Evolutionary conservation across 169 alveolate species (phyloP).

Genomic region (Eimeria maxima): DNA sequence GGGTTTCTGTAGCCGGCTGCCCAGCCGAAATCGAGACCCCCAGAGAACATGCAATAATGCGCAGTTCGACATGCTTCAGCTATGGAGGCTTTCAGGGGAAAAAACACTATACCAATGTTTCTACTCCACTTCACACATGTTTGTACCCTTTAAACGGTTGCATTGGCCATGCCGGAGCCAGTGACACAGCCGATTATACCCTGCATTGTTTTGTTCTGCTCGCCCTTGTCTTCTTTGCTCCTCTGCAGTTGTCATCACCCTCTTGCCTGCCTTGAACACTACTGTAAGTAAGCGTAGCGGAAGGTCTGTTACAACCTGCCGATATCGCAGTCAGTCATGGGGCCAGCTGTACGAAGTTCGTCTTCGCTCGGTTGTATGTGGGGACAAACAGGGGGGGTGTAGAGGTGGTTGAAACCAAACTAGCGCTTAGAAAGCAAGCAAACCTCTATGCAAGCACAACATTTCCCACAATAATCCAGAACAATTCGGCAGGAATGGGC

Average conservation of each 20-base stretch:
- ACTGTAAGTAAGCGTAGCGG: too few relatives aligned
- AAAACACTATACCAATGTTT: neutral
- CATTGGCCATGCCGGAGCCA: neutral
- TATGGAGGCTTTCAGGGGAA: neutral
- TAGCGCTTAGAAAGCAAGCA: too few relatives aligned
- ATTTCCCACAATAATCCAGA: too few relatives aligned
- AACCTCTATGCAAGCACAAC: too few relatives aligned
- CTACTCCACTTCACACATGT: neutral
- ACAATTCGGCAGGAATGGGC: too few relatives aligned
- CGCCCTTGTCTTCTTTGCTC: neutral
- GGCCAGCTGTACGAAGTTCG: too few relatives aligned
- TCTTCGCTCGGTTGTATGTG: too few relatives aligned
- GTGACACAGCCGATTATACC: neutral
- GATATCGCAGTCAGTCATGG: too few relatives aligned
- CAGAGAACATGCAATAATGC: neutral
- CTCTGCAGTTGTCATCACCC: neutral
- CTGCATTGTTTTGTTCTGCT: neutral
- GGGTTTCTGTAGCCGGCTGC: neutral
- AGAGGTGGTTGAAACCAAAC: too few relatives aligned
- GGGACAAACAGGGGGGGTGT: too few relatives aligned
- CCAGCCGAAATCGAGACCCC: slow-evolving; percentile 25
- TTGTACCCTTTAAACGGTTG: neutral
- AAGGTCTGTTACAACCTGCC: too few relatives aligned
- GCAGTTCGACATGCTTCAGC: neutral
- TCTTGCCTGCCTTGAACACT: too few relatives aligned